Evolutionary conservation across 176 grass and related monocot species (phyloP), one percentile per base, ranked within the genome.

Genomic region (Phyllostachys edulis): DNA sequence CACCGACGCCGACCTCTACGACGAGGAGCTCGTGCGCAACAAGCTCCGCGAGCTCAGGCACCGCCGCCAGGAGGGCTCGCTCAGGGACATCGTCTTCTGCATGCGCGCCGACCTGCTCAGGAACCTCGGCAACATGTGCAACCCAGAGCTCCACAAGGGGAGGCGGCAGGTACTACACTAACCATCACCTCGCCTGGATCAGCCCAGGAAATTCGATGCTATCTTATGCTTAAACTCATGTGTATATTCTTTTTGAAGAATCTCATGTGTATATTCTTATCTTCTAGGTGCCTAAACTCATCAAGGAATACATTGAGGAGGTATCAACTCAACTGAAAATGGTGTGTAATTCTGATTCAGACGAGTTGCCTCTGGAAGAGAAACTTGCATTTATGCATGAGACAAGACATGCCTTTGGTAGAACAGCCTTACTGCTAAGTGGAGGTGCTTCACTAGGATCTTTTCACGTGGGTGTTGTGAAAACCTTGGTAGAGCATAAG

Each of bases 291-390:
- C 94, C 92, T 63, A 97, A 88, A 89, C 77, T 92, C 76, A 97
- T 97, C 76, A 97, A 97, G 83, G 94, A 97, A 42, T 97, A 97
- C 88, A 97, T 97, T 63, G 94, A 94, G 80, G 94, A 97, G 84
- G 92, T 97, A 27, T 94, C 94, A 16, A 91, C 90, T 87, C 94
- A 97, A 80, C 80, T 97, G 75, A 92, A 94, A 86, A 89, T 97
- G 90, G 92, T 97, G 11, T 97, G 94, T 29, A 77, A 95, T 79
- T 90, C 89, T 49, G 94, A 97, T 82, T 97, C 94, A 41, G 94
- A 94, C 40, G 94, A 97, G 60, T 56, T 97, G 63, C 85, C 91
- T 18, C 83, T 97, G 1, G 90, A 97, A 80, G 94, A 97, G 73
- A 97, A 94, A 75, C 94, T 97, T 23, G 90, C 94, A 45, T 97